Evolutionary conservation across 768 basidiomycete genomes (phyloP).

Genomic region (Lactarius hatsudake): DNA sequence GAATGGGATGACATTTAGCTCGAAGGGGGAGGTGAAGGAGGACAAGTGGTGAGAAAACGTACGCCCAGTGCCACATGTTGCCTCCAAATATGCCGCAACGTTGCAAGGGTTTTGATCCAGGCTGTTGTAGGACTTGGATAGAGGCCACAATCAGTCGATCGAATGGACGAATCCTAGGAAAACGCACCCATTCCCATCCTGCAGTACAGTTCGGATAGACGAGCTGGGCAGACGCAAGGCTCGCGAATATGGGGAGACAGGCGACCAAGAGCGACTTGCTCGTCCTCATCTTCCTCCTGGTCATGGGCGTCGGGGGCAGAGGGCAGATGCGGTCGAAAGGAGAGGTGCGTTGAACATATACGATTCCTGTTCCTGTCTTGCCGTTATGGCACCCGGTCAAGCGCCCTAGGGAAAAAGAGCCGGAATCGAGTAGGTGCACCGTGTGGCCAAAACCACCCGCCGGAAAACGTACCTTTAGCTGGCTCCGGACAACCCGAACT

Average conservation of each 20-base stretch:
- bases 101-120: slow-evolving; percentile 14
- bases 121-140: slow-evolving; percentile 10
- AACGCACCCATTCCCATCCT: slow-evolving; percentile 11
- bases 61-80: slow-evolving; percentile 1
- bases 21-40: too few relatives aligned
- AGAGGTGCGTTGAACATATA: not conserved
- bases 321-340: not conserved
- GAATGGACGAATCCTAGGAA: not conserved
- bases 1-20: not conserved
- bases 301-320: not conserved
- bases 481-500: not conserved
- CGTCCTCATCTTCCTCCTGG: not conserved
- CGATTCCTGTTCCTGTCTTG: not conserved
- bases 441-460: not conserved
- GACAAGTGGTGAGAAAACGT: not conserved
- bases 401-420: not conserved
- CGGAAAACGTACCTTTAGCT: not conserved
- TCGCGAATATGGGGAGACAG: not conserved
- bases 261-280: not conserved
- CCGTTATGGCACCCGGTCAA: not conserved
- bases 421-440: not conserved
- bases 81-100: slow-evolving; percentile 5
- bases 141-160: not conserved
- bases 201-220: slow-evolving; percentile 12
- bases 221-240: not conserved